Evolutionary conservation across 78 protist genomes (phyloP).

Genomic region (Dictyostelium capitatum): DNA sequence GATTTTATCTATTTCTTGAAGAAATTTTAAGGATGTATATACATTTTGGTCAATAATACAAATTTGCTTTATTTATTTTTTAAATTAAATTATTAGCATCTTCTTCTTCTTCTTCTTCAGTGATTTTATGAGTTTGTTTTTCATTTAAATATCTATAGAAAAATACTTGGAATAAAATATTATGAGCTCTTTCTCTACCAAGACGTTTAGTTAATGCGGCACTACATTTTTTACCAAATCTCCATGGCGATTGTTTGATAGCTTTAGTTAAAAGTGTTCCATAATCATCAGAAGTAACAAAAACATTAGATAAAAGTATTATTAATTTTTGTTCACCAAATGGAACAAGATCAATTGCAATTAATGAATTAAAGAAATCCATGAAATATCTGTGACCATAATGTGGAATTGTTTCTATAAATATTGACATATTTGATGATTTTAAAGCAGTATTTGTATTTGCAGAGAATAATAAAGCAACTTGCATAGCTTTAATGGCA

Average conservation of each 20-base stretch:
- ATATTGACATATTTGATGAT: neutral
- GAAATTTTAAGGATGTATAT: too few relatives aligned
- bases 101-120: too few relatives aligned
- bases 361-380: neutral
- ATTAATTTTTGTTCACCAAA: conserved; percentile 42
- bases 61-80: too few relatives aligned
- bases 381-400: neutral
- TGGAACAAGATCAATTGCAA: neutral
- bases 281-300: neutral
- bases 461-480: conserved; percentile 13
- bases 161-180: too few relatives aligned
- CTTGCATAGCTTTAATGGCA: neutral
- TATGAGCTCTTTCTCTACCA: too few relatives aligned
- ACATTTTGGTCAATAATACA: too few relatives aligned
- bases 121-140: too few relatives aligned
- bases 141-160: too few relatives aligned
- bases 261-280: neutral
- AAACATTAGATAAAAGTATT: conserved; percentile 6
- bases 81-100: too few relatives aligned
- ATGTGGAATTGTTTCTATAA: neutral
- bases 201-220: too few relatives aligned
- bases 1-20: too few relatives aligned
- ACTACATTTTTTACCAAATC: neutral
- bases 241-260: neutral
- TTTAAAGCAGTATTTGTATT: neutral